Conservation (phyloP, 805 yeast species). For the Starmerella asiatica region DNA sequence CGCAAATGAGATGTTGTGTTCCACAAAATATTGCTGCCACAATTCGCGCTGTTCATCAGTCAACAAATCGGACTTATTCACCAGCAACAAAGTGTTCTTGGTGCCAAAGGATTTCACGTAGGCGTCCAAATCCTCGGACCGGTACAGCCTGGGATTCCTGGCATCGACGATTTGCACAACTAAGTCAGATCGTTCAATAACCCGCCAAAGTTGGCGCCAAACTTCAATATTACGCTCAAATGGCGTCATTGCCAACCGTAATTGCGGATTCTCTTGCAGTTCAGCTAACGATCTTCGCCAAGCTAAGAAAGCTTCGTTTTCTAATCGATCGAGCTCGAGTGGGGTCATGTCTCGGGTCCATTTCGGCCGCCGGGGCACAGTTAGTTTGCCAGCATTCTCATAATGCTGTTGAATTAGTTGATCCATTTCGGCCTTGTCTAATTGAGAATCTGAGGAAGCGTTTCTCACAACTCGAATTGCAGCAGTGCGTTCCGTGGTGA, state of each 20-base stretch:
- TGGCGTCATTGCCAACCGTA: constrained; percentile 62
- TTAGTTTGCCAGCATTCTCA: constrained; percentile 41
- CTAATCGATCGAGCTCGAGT: constrained; percentile 68
- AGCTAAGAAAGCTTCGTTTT: constrained; percentile 76
- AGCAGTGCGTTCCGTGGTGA: constrained; percentile 76
- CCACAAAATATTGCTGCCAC: constrained; percentile 78
- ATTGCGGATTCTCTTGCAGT: constrained; percentile 70
- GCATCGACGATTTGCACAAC: constrained; percentile 97
- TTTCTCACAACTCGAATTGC: constrained; percentile 66
- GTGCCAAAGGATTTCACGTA: constrained; percentile 63
- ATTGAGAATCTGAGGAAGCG: constrained; percentile 38
- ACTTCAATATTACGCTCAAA: constrained; percentile 95
- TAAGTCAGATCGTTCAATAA: constrained; percentile 84
- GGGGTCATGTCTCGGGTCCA: constrained; percentile 69
- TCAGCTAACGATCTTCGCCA: constrained; percentile 89
- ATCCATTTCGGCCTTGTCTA: constrained; percentile 54
- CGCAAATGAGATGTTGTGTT: constrained; percentile 61
- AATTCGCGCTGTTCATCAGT: constrained; percentile 58
- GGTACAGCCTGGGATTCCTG: constrained; percentile 77
- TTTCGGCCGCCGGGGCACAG: constrained; percentile 83
- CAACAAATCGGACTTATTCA: constrained; percentile 86
- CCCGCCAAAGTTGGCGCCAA: constrained; percentile 98
- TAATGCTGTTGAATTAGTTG: constrained; percentile 46
- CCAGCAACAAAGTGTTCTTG: constrained; percentile 69
- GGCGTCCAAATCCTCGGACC: constrained; percentile 74